phyloP scores from a whole-genome alignment of 192 early-diverging fungal species.

The Coemansia sp. region DNA sequence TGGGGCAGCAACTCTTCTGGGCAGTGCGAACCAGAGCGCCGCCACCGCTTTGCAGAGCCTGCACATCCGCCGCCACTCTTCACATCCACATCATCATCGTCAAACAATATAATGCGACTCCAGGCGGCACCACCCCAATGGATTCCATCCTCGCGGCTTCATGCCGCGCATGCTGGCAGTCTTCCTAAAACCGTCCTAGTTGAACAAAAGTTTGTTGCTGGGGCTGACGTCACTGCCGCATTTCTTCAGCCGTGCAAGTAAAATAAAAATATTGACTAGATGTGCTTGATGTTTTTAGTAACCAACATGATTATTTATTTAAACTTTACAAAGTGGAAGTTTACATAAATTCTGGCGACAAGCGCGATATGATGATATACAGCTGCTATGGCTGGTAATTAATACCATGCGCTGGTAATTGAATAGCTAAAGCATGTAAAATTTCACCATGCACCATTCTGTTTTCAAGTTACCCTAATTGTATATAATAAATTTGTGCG shows the following conservation, averaged over 20 bases:
- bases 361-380: too few species aligned
- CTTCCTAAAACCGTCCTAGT: constrained; percentile 16
- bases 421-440: too few species aligned
- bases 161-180: not conserved
- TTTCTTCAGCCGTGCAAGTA: constrained; percentile 3
- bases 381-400: too few species aligned
- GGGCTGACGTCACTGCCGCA: constrained; percentile 20
- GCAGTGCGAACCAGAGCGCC: constrained; percentile 38
- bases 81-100: not conserved
- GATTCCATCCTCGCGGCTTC: constrained; percentile 17
- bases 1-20: constrained; percentile 39
- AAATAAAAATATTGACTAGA: too few species aligned
- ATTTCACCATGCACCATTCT: too few species aligned
- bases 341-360: too few species aligned
- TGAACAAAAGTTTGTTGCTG: constrained; percentile 40
- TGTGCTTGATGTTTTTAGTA: too few species aligned
- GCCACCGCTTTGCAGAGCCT: constrained; percentile 31
- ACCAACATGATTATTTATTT: too few species aligned
- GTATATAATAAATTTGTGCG: too few species aligned
- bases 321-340: too few species aligned
- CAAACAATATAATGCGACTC: not conserved
- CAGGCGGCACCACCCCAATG: constrained; percentile 44
- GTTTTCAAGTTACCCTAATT: too few species aligned
- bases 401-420: too few species aligned
- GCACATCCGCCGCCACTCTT: constrained; percentile 24